Evolutionary conservation across 2,329 filamentous ascomycete species (phyloP).

Genomic region (Didymella sp.): DNA sequence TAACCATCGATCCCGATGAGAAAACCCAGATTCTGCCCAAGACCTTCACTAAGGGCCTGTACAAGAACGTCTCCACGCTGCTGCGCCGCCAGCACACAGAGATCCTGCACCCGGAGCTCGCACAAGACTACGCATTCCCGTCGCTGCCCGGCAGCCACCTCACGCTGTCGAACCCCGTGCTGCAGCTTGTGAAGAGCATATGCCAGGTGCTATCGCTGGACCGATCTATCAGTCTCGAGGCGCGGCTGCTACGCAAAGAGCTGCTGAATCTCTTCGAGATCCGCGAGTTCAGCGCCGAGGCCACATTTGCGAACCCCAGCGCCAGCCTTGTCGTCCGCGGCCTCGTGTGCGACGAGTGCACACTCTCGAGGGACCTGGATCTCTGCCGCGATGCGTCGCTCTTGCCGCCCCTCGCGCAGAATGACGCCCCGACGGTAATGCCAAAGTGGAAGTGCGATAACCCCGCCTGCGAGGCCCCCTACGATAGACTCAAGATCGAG

Average conservation of each 20-base stretch:
- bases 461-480: conserved; percentile 69
- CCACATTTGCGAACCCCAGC: conserved; percentile 85
- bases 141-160: conserved; percentile 75
- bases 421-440: conserved; percentile 57
- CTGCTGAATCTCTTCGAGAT: conserved; percentile 90
- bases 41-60: conserved; percentile 84
- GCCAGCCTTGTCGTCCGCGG: conserved; percentile 75
- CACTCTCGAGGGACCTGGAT: conserved; percentile 85
- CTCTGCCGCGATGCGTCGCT: conserved; percentile 89
- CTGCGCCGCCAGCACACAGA: conserved; percentile 87
- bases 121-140: conserved; percentile 86
- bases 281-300: conserved; percentile 88
- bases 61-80: conserved; percentile 84
- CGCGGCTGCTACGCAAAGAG: conserved; percentile 85
- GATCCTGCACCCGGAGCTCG: conserved; percentile 85
- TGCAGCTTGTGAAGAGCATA: conserved; percentile 90
- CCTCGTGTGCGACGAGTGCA: conserved; percentile 89
- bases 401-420: conserved; percentile 59
- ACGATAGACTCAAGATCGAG: conserved; percentile 81
- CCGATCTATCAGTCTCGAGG: conserved; percentile 88
- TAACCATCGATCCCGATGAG: conserved; percentile 64
- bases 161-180: conserved; percentile 70
- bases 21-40: conserved; percentile 75
- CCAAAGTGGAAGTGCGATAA: conserved; percentile 75
- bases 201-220: conserved; percentile 93